Base-by-base conservation (phyloP, 176 grass and related monocot species). In the Cenchrus fungigraminus region DNA sequence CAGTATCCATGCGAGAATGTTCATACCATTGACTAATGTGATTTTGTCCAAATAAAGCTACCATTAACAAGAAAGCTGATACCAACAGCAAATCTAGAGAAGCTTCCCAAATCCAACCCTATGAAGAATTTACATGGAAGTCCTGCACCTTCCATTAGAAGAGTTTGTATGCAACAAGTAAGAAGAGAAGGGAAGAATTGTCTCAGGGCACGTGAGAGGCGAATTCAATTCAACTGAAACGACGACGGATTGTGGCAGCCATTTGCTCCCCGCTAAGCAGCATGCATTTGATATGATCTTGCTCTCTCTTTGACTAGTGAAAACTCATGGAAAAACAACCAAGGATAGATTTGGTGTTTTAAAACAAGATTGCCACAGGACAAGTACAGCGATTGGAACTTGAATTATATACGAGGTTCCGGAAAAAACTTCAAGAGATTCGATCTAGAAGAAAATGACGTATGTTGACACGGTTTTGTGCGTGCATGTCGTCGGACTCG, bases 181-280 rank as follows among this genome's bases (percentile, higher is more conserved):
- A 28, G 12, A 6, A 28, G 12, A 53, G 32, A 44, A 15, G 16
- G 22, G 76, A 32, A 72, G 64, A 65, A 53, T 58, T 77, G 54
- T 58, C 25, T 43, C 20, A 52, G 13, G 14, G 16, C 57, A 22
- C 12, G 42, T 77, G 72, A 37, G 2, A 9, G n/a, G 10, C 9
- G n/a, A 25, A 15, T 61, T 82, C 29, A 9, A n/a, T 50, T 61
- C 10, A 51, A 76, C 9, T 43, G 66, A 50, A 79, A 50, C 53
- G 14, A 34, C 53, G 19, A 61, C 51, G 13, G 65, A 46, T 53
- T 65, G 49, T 8, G 34, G 56, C 80, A 12, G 71, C 8, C 11
- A 22, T 46, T 45, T 88, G 86, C 74, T 88, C 86, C 86, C 86
- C 78, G 57, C 32, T 78, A 19, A 9, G 65, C 46, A 88, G 80